A percentile compares a stretch with the other conserved stretches of the same genome.
These are phyloP conservation scores for Gleditsia sinensis DNA, from an alignment of 306 rosid species.

Conservation along the genomic window DNA sequence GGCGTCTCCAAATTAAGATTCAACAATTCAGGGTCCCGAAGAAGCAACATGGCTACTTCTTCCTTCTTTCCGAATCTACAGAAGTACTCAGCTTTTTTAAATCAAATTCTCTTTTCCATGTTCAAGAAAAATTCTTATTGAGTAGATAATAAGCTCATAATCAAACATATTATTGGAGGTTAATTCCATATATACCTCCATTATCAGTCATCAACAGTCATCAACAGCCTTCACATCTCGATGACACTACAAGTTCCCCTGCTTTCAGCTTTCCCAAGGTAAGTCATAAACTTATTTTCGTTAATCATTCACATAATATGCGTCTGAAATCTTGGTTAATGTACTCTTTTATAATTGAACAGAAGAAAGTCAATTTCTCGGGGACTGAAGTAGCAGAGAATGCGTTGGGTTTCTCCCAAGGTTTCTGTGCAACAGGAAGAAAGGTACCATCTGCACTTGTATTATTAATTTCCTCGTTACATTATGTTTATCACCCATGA, in stretches of 20 bases:
- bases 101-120: constrained; percentile 51
- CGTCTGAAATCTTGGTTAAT: not conserved
- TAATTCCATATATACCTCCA: too few species aligned
- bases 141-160: too few species aligned
- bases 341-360: not conserved
- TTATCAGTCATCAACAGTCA: too few species aligned
- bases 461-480: not conserved
- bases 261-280: constrained; percentile 47
- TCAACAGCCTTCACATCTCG: constrained; percentile 46
- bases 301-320: not conserved
- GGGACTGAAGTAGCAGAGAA: constrained; percentile 40
- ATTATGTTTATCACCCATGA: not conserved
- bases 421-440: constrained; percentile 52
- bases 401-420: constrained; percentile 49
- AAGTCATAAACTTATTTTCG: constrained; percentile 16
- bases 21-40: constrained; percentile 52
- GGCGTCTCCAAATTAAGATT: constrained; percentile 50
- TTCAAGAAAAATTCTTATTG: constrained; percentile 48
- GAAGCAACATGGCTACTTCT: constrained; percentile 57
- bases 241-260: constrained; percentile 74
- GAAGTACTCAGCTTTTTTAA: constrained; percentile 50
- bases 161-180: too few species aligned
- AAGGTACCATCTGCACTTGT: constrained; percentile 37
- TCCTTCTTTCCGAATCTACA: constrained; percentile 59
- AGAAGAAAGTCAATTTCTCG: constrained; percentile 39